Percentiles rank a stretch among this genome's conserved stretches.
Conservation (phyloP, 352 stramenopile genomes). For the Phytophthora pistaciae region DNA sequence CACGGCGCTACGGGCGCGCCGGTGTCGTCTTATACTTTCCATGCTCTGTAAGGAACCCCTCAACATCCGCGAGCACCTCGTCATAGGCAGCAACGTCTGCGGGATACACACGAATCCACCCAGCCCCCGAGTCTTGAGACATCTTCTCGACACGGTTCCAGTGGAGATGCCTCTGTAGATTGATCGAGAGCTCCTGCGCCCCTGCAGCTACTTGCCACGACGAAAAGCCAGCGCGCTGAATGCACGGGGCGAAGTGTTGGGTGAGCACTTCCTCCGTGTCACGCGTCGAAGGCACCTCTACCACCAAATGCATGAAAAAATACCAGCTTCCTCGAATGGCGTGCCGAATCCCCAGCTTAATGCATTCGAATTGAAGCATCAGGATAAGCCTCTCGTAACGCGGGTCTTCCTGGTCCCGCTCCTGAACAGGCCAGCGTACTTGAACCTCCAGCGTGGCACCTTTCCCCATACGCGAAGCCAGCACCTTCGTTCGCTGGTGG, state of each 20-base stretch:
- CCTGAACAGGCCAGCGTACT: constrained; percentile 88
- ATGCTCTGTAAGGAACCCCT: constrained; percentile 72
- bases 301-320: constrained; percentile 88
- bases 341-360: constrained; percentile 73
- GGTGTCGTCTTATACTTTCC: constrained; percentile 44
- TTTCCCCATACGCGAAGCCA: constrained; percentile 86
- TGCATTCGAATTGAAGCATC: constrained; percentile 90
- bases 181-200: constrained; percentile 89
- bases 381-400: constrained; percentile 88
- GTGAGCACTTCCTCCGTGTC: constrained; percentile 71
- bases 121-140: constrained; percentile 84
- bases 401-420: constrained; percentile 88
- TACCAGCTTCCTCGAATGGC: constrained; percentile 82
- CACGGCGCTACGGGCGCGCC: constrained; percentile 20
- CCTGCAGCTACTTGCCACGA: constrained; percentile 87
- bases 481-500: constrained; percentile 82
- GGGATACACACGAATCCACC: constrained; percentile 90
- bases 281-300: constrained; percentile 62
- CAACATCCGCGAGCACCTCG: constrained; percentile 80
- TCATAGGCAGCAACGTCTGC: constrained; percentile 77
- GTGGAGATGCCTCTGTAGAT: constrained; percentile 87
- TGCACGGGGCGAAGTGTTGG: constrained; percentile 78
- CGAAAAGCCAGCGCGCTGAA: constrained; percentile 85
- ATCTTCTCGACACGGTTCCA: constrained; percentile 92
- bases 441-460: constrained; percentile 87